Conservation (phyloP, 306 rosid genomes). For the Quercus parvula region DNA sequence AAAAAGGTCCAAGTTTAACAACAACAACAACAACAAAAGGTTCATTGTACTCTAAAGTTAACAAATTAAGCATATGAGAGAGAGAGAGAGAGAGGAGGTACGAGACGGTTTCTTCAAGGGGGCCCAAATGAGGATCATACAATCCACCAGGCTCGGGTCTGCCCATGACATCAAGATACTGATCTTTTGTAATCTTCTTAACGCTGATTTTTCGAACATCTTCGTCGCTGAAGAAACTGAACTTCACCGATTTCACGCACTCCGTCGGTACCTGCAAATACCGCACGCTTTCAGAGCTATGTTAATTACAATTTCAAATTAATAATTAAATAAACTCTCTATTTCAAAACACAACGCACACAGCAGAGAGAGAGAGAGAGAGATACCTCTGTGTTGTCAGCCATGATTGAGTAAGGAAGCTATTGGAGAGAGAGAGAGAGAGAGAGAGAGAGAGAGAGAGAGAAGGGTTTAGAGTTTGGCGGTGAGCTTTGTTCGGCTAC, state of each 20-base stretch:
- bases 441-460: neutral
- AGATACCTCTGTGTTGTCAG: neutral
- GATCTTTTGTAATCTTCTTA: slow-evolving; percentile 45
- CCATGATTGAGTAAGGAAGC: neutral
- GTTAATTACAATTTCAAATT: neutral
- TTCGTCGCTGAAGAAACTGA: slow-evolving; percentile 58
- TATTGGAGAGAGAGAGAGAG: neutral
- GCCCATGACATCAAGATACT: slow-evolving; percentile 29
- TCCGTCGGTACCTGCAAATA: slow-evolving; percentile 58
- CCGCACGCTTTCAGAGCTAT: neutral
- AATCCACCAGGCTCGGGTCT: slow-evolving; percentile 60
- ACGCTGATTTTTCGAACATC: slow-evolving; percentile 57
- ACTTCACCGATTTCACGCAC: slow-evolving; percentile 49
- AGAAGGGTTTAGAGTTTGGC: too few relatives aligned
- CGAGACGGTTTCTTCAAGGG: slow-evolving; percentile 51
- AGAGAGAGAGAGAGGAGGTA: slow-evolving; percentile 18
- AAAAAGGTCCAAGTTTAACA: neutral
- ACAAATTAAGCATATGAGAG: neutral
- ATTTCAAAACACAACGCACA: neutral
- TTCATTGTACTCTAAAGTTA: too few relatives aligned
- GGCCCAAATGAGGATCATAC: slow-evolving; percentile 82
- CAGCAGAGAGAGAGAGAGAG: neutral
- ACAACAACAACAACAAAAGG: neutral
- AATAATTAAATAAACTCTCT: neutral
- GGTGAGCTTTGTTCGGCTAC: too few relatives aligned